These are phyloP conservation scores for Fagus sylvatica DNA, from an alignment of 306 rosid genomes.

Conservation along the genomic window DNA sequence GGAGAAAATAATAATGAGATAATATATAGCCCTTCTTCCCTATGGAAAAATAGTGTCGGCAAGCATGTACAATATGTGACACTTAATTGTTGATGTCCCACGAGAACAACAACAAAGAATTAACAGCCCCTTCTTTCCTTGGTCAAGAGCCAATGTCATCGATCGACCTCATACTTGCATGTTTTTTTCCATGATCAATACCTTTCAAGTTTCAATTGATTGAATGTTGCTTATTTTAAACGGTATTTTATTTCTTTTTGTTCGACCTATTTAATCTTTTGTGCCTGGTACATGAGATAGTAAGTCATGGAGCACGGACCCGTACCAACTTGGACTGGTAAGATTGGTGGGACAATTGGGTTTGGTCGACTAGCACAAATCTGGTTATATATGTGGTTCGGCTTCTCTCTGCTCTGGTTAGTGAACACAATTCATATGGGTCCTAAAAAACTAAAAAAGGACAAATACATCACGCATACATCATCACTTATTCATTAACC, in stretches of 20 bases:
- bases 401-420: neutral
- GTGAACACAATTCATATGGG: constrained; percentile 2
- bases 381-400: constrained; percentile 2
- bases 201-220: constrained; percentile 2
- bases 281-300: constrained; percentile 2
- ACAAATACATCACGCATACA: neutral
- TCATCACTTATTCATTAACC: neutral
- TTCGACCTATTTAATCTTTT: neutral
- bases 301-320: constrained; percentile 32
- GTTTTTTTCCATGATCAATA: neutral
- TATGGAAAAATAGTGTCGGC: constrained; percentile 28
- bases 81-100: neutral
- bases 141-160: neutral
- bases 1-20: too few relatives aligned
- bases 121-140: neutral
- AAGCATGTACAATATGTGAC: constrained; percentile 3
- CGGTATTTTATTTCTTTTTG: neutral
- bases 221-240: neutral
- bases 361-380: constrained; percentile 3
- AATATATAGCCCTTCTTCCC: neutral
- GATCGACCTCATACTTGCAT: neutral
- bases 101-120: neutral
- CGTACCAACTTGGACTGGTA: constrained; percentile 41
- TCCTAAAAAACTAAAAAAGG: neutral
- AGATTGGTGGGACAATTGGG: constrained; percentile 33